Evolutionary conservation across 2,329 filamentous ascomycete genomes (phyloP).

Genomic region (Botrytis medusae): DNA sequence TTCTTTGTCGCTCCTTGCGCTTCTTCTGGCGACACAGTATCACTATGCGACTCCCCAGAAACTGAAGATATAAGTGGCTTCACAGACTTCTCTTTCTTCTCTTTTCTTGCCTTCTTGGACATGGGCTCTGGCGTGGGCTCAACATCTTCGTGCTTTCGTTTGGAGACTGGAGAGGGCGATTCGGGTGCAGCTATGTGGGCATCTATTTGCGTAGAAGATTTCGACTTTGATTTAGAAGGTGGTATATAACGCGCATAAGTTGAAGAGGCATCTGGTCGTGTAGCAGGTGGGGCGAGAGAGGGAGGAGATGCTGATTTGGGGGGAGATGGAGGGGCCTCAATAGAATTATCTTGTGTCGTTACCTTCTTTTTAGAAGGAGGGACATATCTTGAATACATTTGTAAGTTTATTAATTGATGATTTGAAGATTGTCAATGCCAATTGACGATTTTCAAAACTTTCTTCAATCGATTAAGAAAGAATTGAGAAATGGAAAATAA

Average conservation of each 20-base stretch:
- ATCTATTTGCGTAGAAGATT: neutral
- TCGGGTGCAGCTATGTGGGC: neutral
- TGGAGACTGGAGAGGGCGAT: neutral
- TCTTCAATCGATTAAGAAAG: neutral
- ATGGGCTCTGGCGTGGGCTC: neutral
- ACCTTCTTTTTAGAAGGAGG: slow-evolving; percentile 34
- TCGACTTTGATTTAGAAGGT: slow-evolving; percentile 28
- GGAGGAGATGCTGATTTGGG: slow-evolving; percentile 13
- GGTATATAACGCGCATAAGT: slow-evolving; percentile 39
- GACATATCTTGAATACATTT: slow-evolving; percentile 39
- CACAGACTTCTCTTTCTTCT: slow-evolving; percentile 24
- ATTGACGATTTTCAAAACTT: neutral
- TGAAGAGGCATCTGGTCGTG: slow-evolving; percentile 35
- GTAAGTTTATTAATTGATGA: slow-evolving; percentile 29
- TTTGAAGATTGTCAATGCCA: neutral
- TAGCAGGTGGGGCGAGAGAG: slow-evolving; percentile 27
- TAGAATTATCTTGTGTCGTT: neutral
- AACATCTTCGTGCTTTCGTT: slow-evolving; percentile 16
- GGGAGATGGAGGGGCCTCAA: neutral
- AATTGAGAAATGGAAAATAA: slow-evolving; percentile 19
- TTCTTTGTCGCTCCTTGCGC: slow-evolving; percentile 14
- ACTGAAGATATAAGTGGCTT: neutral
- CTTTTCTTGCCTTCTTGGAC: slow-evolving; percentile 22
- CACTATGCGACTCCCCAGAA: neutral
- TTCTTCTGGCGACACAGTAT: neutral